Conservation (phyloP, 192 early-diverging fungal genomes). For the Backusella parvicylindrica region DNA sequence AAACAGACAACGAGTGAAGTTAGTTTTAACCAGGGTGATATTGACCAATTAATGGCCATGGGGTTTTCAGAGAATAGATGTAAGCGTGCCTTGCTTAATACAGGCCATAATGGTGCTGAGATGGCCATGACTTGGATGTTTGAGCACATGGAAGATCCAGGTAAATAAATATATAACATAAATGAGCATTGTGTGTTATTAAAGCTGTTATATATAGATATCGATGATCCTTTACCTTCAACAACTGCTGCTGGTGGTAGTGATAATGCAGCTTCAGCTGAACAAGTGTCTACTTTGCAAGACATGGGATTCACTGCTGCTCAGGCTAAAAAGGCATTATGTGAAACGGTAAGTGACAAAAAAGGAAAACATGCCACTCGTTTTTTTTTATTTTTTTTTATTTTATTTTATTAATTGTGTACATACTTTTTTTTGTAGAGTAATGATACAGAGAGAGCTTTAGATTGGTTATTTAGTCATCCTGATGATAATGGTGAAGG, state of each 20-base stretch:
- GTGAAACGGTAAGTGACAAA: conserved; percentile 63
- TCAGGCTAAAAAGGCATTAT: conserved; percentile 80
- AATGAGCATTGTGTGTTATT: not conserved
- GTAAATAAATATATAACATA: conserved; percentile 26
- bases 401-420: not conserved
- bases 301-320: conserved; percentile 90
- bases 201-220: conserved; percentile 43
- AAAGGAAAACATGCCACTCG: not conserved
- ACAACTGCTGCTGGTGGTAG: conserved; percentile 22
- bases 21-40: conserved; percentile 57
- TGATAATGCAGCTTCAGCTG: conserved; percentile 31
- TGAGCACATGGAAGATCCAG: conserved; percentile 96
- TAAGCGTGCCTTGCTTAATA: conserved; percentile 76
- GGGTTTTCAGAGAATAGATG: conserved; percentile 88
- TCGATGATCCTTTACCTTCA: conserved; percentile 64
- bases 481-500: conserved; percentile 63
- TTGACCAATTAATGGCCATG: conserved; percentile 87
- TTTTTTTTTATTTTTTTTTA: not conserved
- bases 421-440: conserved; percentile 39
- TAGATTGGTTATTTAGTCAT: conserved; percentile 94
- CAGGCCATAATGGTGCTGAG: conserved; percentile 79
- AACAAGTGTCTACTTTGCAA: conserved; percentile 64
- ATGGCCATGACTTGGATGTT: conserved; percentile 93
- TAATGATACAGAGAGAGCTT: conserved; percentile 83
- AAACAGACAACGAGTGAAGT: conserved; percentile 30